These are phyloP conservation scores for Candida nitratophila DNA, from an alignment of 805 yeast species.

Conservation along the genomic window DNA sequence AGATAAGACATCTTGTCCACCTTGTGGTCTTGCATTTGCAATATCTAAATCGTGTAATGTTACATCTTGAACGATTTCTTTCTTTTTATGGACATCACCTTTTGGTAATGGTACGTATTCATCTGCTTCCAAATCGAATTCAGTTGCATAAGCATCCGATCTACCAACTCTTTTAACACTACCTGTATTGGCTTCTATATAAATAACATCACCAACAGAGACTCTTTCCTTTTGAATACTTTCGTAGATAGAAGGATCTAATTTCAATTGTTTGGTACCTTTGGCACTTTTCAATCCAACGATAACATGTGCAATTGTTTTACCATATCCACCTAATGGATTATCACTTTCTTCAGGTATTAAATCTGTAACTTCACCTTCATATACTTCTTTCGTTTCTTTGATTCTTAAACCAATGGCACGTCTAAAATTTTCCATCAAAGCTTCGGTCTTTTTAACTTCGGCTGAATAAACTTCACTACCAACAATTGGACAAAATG, in stretches of 20 bases:
- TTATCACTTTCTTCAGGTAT: conserved; percentile 95
- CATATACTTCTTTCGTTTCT: conserved; percentile 96
- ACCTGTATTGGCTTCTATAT: conserved; percentile 96
- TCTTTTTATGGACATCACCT: conserved; percentile 97
- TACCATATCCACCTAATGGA: conserved; percentile 96
- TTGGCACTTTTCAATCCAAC: conserved; percentile 90
- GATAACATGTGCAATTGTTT: conserved; percentile 87
- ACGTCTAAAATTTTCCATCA: conserved; percentile 94
- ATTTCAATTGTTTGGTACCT: conserved; percentile 81
- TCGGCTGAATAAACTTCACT: conserved; percentile 93
- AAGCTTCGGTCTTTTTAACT: conserved; percentile 90
- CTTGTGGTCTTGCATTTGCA: conserved; percentile 93
- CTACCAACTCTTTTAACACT: conserved; percentile 96
- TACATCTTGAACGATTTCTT: conserved; percentile 96
- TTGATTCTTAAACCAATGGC: conserved; percentile 95
- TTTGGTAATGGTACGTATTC: conserved; percentile 98
- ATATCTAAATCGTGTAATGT: conserved; percentile 94
- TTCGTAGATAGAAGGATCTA: conserved; percentile 91
- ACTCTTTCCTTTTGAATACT: conserved; percentile 92
- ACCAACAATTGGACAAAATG: conserved; percentile 96
- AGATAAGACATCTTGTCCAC: conserved; percentile 88
- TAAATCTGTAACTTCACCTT: conserved; percentile 95
- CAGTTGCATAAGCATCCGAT: conserved; percentile 98
- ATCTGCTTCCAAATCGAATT: conserved; percentile 96
- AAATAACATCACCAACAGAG: conserved; percentile 92